Evolutionary conservation across 345 rosid species (phyloP).

Genomic region (Microcos paniculata): DNA sequence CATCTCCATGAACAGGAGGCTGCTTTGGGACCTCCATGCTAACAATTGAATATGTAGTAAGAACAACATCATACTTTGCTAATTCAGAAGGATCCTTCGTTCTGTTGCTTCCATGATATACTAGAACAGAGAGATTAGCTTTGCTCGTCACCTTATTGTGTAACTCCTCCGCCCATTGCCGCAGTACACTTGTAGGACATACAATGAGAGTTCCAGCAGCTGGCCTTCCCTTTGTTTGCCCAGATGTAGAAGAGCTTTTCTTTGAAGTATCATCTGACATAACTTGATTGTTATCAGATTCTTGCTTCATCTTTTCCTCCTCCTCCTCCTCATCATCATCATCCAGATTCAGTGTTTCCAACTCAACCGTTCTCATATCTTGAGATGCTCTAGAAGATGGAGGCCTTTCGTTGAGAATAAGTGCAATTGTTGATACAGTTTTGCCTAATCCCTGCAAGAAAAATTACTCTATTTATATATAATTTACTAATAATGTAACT

Average conservation of each 20-base stretch:
- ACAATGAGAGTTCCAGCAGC: conserved; percentile 96
- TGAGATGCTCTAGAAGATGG: conserved; percentile 36
- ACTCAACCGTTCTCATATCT: conserved; percentile 35
- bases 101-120: conserved; percentile 88
- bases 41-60: conserved; percentile 93
- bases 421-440: conserved; percentile 92
- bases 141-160: conserved; percentile 65
- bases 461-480: neutral
- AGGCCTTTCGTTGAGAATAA: conserved; percentile 84
- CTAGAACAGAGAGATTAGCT: conserved; percentile 73
- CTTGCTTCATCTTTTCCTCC: conserved; percentile 28
- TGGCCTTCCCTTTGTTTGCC: conserved; percentile 66
- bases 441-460: conserved; percentile 91
- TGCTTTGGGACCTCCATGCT: conserved; percentile 98
- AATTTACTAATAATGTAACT: neutral
- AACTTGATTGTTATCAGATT: conserved; percentile 27
- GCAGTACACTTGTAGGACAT: conserved; percentile 95
- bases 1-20: conserved; percentile 60
- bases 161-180: conserved; percentile 94
- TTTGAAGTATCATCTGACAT: conserved; percentile 19
- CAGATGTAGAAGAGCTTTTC: conserved; percentile 24
- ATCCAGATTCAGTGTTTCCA: conserved; percentile 70
- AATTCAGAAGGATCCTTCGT: conserved; percentile 82
- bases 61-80: conserved; percentile 89
- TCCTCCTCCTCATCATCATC: conserved; percentile 62